Evolutionary conservation across 306 rosid genomes (phyloP).

Genomic region (Cucurbita ficifolia): DNA sequence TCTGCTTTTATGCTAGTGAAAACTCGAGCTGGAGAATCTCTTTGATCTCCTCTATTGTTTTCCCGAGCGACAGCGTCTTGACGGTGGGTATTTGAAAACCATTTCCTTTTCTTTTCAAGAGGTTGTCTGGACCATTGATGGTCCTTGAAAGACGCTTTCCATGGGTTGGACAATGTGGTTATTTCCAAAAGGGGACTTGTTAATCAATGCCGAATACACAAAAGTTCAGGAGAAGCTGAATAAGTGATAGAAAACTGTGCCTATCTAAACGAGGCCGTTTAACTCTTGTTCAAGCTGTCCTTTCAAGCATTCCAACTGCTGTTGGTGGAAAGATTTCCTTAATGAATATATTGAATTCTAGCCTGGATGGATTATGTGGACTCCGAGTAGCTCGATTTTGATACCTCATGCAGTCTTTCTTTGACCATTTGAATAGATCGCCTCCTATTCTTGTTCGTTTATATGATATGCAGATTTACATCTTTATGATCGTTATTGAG

Average conservation of each 20-base stretch:
- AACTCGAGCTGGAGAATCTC: neutral
- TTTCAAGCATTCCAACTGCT: neutral
- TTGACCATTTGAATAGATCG: neutral
- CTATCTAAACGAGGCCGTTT: neutral
- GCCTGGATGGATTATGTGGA: neutral
- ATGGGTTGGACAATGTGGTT: neutral
- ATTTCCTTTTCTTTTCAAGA: neutral
- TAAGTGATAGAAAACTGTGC: neutral
- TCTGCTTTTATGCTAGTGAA: neutral
- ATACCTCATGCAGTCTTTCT: neutral
- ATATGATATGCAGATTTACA: neutral
- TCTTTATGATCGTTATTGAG: neutral
- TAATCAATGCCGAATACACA: neutral
- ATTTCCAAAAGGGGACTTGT: neutral
- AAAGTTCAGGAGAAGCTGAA: neutral
- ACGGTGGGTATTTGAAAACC: neutral
- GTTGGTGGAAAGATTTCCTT: neutral
- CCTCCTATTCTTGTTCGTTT: neutral
- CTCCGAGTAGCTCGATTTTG: neutral
- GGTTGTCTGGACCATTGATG: neutral
- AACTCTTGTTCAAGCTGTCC: neutral
- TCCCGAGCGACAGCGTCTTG: neutral
- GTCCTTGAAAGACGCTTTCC: neutral
- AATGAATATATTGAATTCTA: neutral
- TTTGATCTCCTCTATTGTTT: neutral